A percentile compares a stretch with the other conserved stretches of the same genome.
These are phyloP conservation scores for Didymella glomerata DNA, from an alignment of 2,329 filamentous ascomycete species.

Conservation along the genomic window DNA sequence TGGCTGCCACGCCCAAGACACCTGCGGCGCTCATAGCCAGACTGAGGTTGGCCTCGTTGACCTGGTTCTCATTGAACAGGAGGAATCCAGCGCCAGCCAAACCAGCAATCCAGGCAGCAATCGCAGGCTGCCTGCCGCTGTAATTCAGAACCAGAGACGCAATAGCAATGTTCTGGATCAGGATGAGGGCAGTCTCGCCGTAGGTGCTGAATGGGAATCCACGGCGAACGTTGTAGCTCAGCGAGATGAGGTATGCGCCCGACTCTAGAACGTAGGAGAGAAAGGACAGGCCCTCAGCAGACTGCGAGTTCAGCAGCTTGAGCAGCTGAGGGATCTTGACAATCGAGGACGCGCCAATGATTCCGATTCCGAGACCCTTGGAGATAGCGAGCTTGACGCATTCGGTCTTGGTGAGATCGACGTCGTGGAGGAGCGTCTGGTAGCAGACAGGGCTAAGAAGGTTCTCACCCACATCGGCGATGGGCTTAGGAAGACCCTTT, in stretches of 20 bases:
- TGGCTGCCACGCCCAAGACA: conserved; percentile 83
- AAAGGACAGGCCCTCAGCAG: conserved; percentile 85
- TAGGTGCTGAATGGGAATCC: conserved; percentile 96
- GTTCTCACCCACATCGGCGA: conserved; percentile 45
- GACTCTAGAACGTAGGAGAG: conserved; percentile 94
- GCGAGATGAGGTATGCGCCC: conserved; percentile 81
- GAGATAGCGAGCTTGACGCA: conserved; percentile 91
- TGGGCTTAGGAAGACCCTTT: conserved; percentile 54
- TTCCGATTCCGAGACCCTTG: conserved; percentile 91
- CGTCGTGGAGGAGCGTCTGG: conserved; percentile 81
- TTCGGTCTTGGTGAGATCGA: conserved; percentile 77
- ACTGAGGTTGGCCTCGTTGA: conserved; percentile 72
- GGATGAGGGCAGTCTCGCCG: conserved; percentile 91
- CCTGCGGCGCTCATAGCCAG: conserved; percentile 87
- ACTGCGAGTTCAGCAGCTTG: conserved; percentile 84
- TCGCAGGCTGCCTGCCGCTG: conserved; percentile 71
- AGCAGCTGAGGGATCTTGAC: conserved; percentile 98
- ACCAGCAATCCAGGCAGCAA: conserved; percentile 79
- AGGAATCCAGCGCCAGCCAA: conserved; percentile 74
- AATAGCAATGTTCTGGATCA: conserved; percentile 91
- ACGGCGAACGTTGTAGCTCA: conserved; percentile 91
- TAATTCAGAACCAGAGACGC: conserved; percentile 86
- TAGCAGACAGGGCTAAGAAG: conserved; percentile 89
- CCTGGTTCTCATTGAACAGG: conserved; percentile 71
- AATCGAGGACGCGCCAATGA: conserved; percentile 86